Evolutionary conservation across 2,329 filamentous ascomycete genomes (phyloP).

Genomic region (Microsporum canis): DNA sequence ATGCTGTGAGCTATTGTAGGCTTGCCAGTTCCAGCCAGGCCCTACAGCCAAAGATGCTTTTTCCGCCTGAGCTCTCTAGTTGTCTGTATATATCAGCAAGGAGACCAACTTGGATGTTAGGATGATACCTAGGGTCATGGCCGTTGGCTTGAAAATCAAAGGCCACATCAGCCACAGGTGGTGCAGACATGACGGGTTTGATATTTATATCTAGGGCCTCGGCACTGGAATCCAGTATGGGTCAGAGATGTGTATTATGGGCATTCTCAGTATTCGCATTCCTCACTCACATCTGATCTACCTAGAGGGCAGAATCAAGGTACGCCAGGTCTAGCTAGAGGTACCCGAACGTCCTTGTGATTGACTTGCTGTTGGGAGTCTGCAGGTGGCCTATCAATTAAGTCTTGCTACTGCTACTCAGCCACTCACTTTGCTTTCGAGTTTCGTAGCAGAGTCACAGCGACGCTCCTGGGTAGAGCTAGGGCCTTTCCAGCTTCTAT

Average conservation of each 20-base stretch:
- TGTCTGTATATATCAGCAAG: conserved; percentile 15
- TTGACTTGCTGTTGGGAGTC: conserved; percentile 12
- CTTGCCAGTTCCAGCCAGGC: conserved; percentile 23
- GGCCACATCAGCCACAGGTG: background rate
- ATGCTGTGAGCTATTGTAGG: conserved; percentile 20
- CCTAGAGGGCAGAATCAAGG: conserved; percentile 19
- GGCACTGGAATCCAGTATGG: background rate
- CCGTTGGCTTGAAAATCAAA: background rate
- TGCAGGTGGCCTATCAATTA: background rate
- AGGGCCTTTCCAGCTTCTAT: background rate
- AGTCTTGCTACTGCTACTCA: conserved; percentile 10
- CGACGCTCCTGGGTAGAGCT: background rate
- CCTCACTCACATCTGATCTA: conserved; percentile 20
- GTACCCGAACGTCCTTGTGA: conserved; percentile 15
- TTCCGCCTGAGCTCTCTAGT: conserved; percentile 4
- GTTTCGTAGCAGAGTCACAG: background rate
- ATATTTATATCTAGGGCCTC: background rate
- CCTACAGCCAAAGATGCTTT: conserved; percentile 21
- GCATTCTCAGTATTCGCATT: background rate
- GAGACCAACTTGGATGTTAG: conserved; percentile 15
- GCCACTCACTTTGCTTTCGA: conserved; percentile 10
- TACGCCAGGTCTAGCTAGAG: conserved; percentile 18
- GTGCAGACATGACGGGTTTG: background rate
- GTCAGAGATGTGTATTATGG: background rate
- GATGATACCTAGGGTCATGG: conserved; percentile 11